Conservation (phyloP, 2,329 filamentous ascomycete species). For the Ascocoryne sarcoides region DNA sequence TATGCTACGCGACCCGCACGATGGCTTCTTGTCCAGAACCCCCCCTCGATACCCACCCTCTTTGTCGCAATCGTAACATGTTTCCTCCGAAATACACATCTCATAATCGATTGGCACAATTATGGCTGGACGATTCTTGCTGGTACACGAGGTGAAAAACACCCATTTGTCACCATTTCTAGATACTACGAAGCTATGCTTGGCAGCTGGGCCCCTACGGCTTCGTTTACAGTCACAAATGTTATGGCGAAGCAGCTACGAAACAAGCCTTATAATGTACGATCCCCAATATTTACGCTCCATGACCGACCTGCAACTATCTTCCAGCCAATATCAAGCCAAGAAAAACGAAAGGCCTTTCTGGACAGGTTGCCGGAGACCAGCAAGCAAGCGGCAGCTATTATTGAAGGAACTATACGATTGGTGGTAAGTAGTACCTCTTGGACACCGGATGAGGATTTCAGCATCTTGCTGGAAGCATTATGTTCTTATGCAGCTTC, state of each 20-base stretch:
- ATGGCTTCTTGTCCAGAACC: conserved; percentile 92
- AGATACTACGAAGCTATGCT: conserved; percentile 69
- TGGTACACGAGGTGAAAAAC: conserved; percentile 44
- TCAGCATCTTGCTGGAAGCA: conserved; percentile 76
- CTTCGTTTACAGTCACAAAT: conserved; percentile 80
- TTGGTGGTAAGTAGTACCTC: conserved; percentile 89
- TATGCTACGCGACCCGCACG: conserved; percentile 65
- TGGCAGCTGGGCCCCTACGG: conserved; percentile 55
- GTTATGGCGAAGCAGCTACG: conserved; percentile 74
- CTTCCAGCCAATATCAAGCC: conserved; percentile 60
- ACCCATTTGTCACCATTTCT: conserved; percentile 71
- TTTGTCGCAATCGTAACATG: conserved; percentile 65
- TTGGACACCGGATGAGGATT: conserved; percentile 96
- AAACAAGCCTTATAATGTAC: conserved; percentile 53
- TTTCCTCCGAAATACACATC: conserved; percentile 65
- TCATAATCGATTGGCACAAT: conserved; percentile 98
- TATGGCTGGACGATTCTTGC: conserved; percentile 92
- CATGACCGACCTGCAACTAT: conserved; percentile 80
- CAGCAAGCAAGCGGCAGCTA: conserved; percentile 45
- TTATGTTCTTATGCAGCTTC: conserved; percentile 62
- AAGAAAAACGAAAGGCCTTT: conserved; percentile 44
- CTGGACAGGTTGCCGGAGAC: conserved; percentile 60
- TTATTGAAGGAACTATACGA: conserved; percentile 49
- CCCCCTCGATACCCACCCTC: conserved; percentile 87
- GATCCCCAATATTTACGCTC: conserved; percentile 57